phyloP scores from a whole-genome alignment of 352 stramenopile genomes.

The Poterioochromonas sp. region DNA sequence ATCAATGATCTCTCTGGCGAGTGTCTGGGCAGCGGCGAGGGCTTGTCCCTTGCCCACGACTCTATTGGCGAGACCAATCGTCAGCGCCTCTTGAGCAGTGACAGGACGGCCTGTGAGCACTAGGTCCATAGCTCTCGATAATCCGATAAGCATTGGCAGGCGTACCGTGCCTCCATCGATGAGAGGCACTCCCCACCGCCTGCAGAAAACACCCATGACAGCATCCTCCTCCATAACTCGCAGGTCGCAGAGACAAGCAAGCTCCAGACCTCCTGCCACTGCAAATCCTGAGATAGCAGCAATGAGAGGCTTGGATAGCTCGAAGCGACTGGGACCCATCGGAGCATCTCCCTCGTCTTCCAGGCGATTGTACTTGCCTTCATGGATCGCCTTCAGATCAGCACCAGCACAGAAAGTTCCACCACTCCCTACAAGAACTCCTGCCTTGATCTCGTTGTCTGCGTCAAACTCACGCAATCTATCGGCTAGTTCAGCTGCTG shows the following conservation, averaged over 20 bases:
- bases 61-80: slow-evolving; percentile 37
- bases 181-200: slow-evolving; percentile 36
- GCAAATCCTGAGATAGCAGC: slow-evolving; percentile 34
- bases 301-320: slow-evolving; percentile 36
- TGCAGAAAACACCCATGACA: slow-evolving; percentile 38
- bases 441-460: slow-evolving; percentile 7
- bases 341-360: slow-evolving; percentile 26
- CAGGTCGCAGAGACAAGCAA: slow-evolving; percentile 36
- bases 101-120: slow-evolving; percentile 36
- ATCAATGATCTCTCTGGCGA: neutral
- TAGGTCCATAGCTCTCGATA: slow-evolving; percentile 36
- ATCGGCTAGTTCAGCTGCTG: slow-evolving; percentile 17
- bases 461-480: slow-evolving; percentile 34
- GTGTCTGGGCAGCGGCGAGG: slow-evolving; percentile 3
- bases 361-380: neutral
- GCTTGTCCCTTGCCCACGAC: slow-evolving; percentile 35
- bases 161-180: slow-evolving; percentile 40
- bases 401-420: slow-evolving; percentile 38
- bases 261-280: slow-evolving; percentile 38
- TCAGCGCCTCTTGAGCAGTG: slow-evolving; percentile 16
- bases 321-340: slow-evolving; percentile 37
- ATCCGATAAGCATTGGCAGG: slow-evolving; percentile 36
- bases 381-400: slow-evolving; percentile 34
- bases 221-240: slow-evolving; percentile 34
- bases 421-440: slow-evolving; percentile 34